A percentile compares a stretch with the other conserved stretches of the same genome.
Evolutionary conservation across 2,329 filamentous ascomycete species (phyloP).

Genomic region (Colletotrichum noveboracense): DNA sequence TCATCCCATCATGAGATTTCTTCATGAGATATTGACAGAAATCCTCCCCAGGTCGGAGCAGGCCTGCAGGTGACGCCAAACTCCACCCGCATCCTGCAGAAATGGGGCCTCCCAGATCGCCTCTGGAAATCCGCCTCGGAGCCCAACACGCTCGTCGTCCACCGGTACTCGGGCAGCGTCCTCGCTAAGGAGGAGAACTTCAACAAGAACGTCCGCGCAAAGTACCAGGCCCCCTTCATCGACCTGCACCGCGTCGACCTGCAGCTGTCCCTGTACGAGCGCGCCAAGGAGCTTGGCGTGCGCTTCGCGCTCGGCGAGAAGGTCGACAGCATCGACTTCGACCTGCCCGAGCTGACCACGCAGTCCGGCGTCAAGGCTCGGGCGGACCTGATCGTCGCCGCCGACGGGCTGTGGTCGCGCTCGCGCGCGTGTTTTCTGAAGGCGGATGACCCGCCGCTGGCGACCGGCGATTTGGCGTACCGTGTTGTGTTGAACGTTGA

Average conservation of each 20-base stretch:
- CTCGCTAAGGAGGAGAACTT: slow-evolving; percentile 59
- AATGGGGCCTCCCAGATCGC: slow-evolving; percentile 52
- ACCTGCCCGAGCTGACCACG: slow-evolving; percentile 44
- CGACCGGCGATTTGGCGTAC: slow-evolving; percentile 71
- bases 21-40: neutral
- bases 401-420: slow-evolving; percentile 68
- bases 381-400: slow-evolving; percentile 65
- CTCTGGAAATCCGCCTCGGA: slow-evolving; percentile 43
- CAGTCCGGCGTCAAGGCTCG: slow-evolving; percentile 39
- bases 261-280: slow-evolving; percentile 55
- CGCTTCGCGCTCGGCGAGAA: slow-evolving; percentile 51
- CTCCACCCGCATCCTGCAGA: slow-evolving; percentile 51
- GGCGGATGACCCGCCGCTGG: slow-evolving; percentile 50
- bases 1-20: neutral
- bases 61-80: slow-evolving; percentile 60
- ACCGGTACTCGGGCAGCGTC: slow-evolving; percentile 55
- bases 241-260: slow-evolving; percentile 69
- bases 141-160: slow-evolving; percentile 55
- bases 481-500: slow-evolving; percentile 61
- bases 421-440: slow-evolving; percentile 56
- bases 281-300: slow-evolving; percentile 59
- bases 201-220: slow-evolving; percentile 53
- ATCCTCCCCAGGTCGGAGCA: slow-evolving; percentile 49
- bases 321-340: slow-evolving; percentile 54
- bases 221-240: slow-evolving; percentile 62